phyloP scores from a whole-genome alignment of 2,329 filamentous ascomycete species.

The Zasmidium cellare region DNA sequence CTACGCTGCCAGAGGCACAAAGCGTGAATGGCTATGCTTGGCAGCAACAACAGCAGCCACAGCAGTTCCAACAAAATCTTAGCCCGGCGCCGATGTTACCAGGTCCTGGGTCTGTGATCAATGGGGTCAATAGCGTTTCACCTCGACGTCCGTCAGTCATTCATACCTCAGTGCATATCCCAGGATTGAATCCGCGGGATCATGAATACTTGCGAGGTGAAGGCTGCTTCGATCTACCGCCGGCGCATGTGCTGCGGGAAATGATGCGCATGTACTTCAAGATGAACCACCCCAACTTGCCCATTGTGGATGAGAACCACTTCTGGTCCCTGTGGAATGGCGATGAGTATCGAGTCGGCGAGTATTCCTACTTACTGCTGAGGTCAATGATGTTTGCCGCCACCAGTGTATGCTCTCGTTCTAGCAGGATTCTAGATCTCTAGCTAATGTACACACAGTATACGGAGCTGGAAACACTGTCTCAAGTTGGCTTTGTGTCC shows the following conservation, averaged over 20 bases:
- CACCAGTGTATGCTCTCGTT: conserved; percentile 13
- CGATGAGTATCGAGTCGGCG: conserved; percentile 10
- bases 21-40: conserved; percentile 14
- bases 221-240: conserved; percentile 19
- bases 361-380: conserved; percentile 14
- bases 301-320: conserved; percentile 15
- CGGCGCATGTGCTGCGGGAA: conserved; percentile 8
- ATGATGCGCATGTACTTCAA: conserved; percentile 17
- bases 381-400: conserved; percentile 19
- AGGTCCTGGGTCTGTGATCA: conserved; percentile 7
- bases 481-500: conserved; percentile 20
- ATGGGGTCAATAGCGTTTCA: conserved; percentile 6
- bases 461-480: conserved; percentile 17
- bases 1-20: conserved; percentile 13
- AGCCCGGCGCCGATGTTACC: conserved; percentile 16
- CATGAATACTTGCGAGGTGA: conserved; percentile 17
- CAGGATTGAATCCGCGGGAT: conserved; percentile 21
- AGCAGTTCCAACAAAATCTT: background rate
- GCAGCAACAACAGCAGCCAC: conserved; percentile 11
- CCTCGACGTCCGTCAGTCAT: conserved; percentile 12
- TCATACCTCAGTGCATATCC: conserved; percentile 16
- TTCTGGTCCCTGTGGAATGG: conserved; percentile 18
- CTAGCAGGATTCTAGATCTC: background rate
- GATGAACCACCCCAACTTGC: conserved; percentile 16
- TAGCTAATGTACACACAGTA: conserved; percentile 14